These are phyloP conservation scores for Manihot esculenta DNA, from an alignment of 441 rosid species.

Conservation along the genomic window DNA sequence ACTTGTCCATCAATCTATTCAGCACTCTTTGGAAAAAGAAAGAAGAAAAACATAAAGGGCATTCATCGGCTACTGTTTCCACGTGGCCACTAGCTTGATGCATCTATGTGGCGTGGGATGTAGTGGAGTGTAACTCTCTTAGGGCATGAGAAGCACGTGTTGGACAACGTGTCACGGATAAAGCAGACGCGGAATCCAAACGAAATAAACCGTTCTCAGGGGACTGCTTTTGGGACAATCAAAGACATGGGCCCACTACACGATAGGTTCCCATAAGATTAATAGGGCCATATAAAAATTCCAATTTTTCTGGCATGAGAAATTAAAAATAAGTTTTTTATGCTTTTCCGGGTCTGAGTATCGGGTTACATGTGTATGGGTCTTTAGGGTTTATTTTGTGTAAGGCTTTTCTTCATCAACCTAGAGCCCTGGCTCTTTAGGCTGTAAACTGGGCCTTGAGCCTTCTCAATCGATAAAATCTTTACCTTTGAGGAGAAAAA, in stretches of 20 bases:
- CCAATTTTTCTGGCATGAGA: too few species aligned
- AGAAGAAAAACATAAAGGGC: background rate
- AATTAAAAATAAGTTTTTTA: too few species aligned
- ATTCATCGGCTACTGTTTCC: background rate
- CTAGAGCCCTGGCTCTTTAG: too few species aligned
- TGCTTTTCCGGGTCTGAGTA: too few species aligned
- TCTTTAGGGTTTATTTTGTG: too few species aligned
- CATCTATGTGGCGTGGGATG: background rate
- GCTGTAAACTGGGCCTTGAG: too few species aligned
- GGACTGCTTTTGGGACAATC: background rate
- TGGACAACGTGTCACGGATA: background rate
- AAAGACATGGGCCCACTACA: background rate
- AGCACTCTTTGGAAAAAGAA: too few species aligned
- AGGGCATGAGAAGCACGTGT: background rate
- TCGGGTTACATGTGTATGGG: too few species aligned
- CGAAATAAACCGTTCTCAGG: background rate
- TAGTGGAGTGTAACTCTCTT: background rate
- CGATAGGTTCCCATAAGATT: background rate
- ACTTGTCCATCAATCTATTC: slow-evolving; percentile 9
- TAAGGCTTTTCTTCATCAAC: too few species aligned
- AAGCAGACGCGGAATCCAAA: slow-evolving; percentile 3
- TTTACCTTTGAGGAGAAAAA: too few species aligned
- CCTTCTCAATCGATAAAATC: too few species aligned
- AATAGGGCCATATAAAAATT: background rate
- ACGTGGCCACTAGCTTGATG: background rate